Conservation (phyloP, 2,329 filamentous ascomycete genomes). For the Hypoxylon sp. region DNA sequence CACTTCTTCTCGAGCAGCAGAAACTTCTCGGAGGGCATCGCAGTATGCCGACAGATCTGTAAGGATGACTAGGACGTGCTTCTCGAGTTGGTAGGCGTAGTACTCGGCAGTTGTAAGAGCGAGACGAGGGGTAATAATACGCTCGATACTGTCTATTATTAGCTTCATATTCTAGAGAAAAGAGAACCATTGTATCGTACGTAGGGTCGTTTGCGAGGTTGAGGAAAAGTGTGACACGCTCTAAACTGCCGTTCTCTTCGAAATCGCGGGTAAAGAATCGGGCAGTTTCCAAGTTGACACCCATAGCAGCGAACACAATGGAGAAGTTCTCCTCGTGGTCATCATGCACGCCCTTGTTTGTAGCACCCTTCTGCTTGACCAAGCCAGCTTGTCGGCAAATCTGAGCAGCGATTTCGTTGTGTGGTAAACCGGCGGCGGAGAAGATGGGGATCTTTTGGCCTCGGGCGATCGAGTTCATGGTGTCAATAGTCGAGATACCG, state of each 20-base stretch:
- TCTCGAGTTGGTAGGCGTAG: conserved; percentile 99
- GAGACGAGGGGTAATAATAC: conserved; percentile 99
- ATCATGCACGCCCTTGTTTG: conserved; percentile 96
- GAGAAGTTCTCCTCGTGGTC: conserved; percentile 99
- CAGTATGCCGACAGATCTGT: conserved; percentile 99
- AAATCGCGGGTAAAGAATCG: conserved; percentile 99
- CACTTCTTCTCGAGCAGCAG: conserved; percentile 97
- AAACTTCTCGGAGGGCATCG: conserved; percentile 98
- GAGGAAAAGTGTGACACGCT: conserved; percentile 96
- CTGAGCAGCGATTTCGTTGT: conserved; percentile 99
- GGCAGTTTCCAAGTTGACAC: conserved; percentile 99
- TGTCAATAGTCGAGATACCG: conserved; percentile 98
- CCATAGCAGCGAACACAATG: conserved; percentile 99
- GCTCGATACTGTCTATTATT: conserved; percentile 80
- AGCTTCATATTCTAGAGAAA: conserved; percentile 33
- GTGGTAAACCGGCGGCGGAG: conserved; percentile 96
- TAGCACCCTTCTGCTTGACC: conserved; percentile 81
- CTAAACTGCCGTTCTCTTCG: conserved; percentile 98
- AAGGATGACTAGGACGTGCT: conserved; percentile 98
- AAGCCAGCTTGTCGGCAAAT: conserved; percentile 97
- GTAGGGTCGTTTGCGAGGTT: conserved; percentile 99
- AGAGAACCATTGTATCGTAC: conserved; percentile 66
- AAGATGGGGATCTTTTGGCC: conserved; percentile 99
- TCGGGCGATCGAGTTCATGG: conserved; percentile 98
- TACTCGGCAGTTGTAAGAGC: conserved; percentile 98